Percentiles rank a stretch among this genome's conserved stretches.
Evolutionary conservation across 1,284 basidiomycete genomes (phyloP).

Genomic region (Tylopilus orsonianus): DNA sequence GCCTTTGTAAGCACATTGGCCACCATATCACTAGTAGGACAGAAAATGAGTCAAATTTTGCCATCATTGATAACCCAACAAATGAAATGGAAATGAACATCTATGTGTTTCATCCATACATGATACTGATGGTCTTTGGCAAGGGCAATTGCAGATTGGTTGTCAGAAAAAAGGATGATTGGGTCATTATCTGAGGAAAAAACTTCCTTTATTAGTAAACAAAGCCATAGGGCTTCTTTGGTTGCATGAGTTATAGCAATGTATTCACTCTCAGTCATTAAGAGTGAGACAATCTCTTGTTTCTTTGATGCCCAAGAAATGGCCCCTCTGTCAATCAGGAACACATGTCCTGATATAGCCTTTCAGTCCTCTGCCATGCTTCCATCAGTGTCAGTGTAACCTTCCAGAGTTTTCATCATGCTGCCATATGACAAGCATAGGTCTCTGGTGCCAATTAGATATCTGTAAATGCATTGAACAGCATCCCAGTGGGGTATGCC

Average conservation of each 20-base stretch:
- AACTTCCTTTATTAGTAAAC: conserved; percentile 10
- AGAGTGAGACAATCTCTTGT: conserved; percentile 18
- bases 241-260: conserved; percentile 27
- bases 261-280: conserved; percentile 33
- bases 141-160: conserved; percentile 32
- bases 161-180: conserved; percentile 29
- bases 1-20: background rate
- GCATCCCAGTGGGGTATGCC: conserved; percentile 1
- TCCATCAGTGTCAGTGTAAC: conserved; percentile 31
- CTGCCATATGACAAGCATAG: conserved; percentile 28
- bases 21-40: background rate
- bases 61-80: background rate
- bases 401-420: conserved; percentile 21
- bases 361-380: conserved; percentile 22
- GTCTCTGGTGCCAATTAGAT: conserved; percentile 21
- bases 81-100: conserved; percentile 18
- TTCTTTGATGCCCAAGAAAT: conserved; percentile 32
- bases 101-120: conserved; percentile 36
- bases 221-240: conserved; percentile 21
- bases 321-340: conserved; percentile 35
- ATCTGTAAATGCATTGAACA: background rate
- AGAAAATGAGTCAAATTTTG: background rate
- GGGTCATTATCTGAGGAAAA: background rate
- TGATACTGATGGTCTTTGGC: conserved; percentile 28
- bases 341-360: conserved; percentile 36